Evolutionary conservation across 768 basidiomycete genomes (phyloP), one percentile per base, ranked within the genome.

Genomic region (Rhizopogon vesiculosus): DNA sequence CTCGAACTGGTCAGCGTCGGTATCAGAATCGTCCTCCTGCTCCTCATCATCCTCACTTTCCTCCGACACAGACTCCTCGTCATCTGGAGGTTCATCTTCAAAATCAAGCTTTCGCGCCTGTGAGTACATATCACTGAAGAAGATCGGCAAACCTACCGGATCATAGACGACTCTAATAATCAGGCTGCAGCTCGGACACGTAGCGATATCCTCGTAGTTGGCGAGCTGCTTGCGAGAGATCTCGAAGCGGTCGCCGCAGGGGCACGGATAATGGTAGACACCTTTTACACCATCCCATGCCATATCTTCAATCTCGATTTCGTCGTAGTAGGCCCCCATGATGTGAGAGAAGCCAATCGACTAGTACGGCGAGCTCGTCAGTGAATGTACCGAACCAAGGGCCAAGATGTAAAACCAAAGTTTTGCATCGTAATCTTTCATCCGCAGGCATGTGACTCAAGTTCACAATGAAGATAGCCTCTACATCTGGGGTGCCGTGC

Each of bases 281-380:
- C 79, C 68, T 66, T 87, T 90, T 54, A 79, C 83, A 22, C 79
- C 78, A 69, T 96, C 93, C 91, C 92, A 97, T 15, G 75, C 81
- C 87, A 97, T 95, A 65, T 97, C 95, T 67, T 98, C 96, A 52
- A 98, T 97, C 69, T 98, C 94, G 28, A 98, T 85, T 72, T 97
- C 95, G 76, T 98, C 94, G 77, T 98, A 95, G 71, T 90, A 93
- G 19, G 87, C 86, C 15, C 85, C 88, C 90, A 92, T 91, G 4
- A 19, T 52, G 41, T 55, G 28, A 43, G 19, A 38, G 19, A 22
- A 16, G 15, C n/a, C 8, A 28, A 19, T 22, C 38, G 22, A 41
- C n/a, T 35, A 42, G 7, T 16, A 42, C 18, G 18, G 35, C 29
- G 10, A 38, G 10, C 12, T 38, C 35, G 35, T 38, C 35, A 9